A percentile compares a stretch with the other conserved stretches of the same genome.
Conservation (phyloP, 2,329 filamentous ascomycete genomes). For the Penicillium sclerotigenum region DNA sequence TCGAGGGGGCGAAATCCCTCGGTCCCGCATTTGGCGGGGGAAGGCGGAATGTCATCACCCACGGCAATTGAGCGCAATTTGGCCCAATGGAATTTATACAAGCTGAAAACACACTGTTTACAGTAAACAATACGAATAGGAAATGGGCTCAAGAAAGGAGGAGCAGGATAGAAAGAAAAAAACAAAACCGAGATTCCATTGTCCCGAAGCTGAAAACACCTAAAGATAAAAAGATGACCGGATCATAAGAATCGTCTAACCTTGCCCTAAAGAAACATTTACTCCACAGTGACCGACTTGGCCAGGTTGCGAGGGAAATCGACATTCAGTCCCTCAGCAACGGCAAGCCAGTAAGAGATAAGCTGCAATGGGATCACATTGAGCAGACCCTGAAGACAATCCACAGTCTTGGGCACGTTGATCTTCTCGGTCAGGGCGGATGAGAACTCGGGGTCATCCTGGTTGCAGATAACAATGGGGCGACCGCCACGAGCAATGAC, state of each 20-base stretch:
- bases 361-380: constrained; percentile 97
- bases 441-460: constrained; percentile 82
- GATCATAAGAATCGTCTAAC: constrained; percentile 27
- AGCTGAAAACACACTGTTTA: neutral
- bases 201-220: constrained; percentile 22
- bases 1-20: constrained; percentile 12
- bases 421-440: constrained; percentile 90
- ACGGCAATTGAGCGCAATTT: constrained; percentile 8
- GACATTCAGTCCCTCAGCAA: constrained; percentile 92
- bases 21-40: constrained; percentile 20
- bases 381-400: constrained; percentile 91
- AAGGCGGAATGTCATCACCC: constrained; percentile 14
- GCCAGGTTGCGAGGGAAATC: constrained; percentile 98
- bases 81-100: neutral
- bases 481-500: constrained; percentile 94
- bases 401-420: constrained; percentile 92
- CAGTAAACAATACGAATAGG: neutral
- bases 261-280: constrained; percentile 39
- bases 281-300: constrained; percentile 99
- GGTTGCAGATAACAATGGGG: constrained; percentile 98
- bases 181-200: constrained; percentile 18
- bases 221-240: constrained; percentile 22
- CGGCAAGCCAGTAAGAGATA: constrained; percentile 98
- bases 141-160: neutral
- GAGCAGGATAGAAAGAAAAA: neutral